Evolutionary conservation across 225 moss, liverwort and hornwort species (phyloP), one percentile per base, ranked within the genome.

Genomic region (Sphagnum tenellum): DNA sequence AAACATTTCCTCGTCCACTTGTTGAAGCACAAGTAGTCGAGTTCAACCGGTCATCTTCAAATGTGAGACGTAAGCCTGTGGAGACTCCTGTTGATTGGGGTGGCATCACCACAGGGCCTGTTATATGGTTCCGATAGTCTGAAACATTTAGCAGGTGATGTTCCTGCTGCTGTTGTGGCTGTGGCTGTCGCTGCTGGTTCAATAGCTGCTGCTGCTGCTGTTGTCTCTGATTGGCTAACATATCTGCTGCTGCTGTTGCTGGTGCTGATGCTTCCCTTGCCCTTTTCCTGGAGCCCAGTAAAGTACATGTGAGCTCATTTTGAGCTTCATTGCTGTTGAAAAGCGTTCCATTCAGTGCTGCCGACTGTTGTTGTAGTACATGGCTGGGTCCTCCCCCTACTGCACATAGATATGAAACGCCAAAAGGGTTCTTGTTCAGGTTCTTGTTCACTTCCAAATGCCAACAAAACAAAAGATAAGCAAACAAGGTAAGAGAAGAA

Each of bases 21-120:
- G 65, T 65, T 12, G 71, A 71, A n/a, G 71, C 65, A 51, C 65
- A 65, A 13, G 57, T 64, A 53, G 71, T 60, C 3, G 71, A 65
- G 50, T 71, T 71, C 12, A 65, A 60, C 13, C 60, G 63, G 48
- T 65, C 71, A 45, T 71, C 65, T 60, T 71, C 65, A 4, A 64
- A 66, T 10, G 55, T 60, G 9, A 71, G 65, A 44, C 52, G 65
- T 4, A 71, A 65, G 10, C 71, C 60, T 52, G 71, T 71, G 49
- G 71, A 71, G 14, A 71, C 71, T 13, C 63, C 70, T 50, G 70
- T 50, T 44, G 57, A n/a, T 47, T 70, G 70, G 46, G 59, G 59
- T 14, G 56, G 57, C 5, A 64, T 46, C 46, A 71, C 65, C 4
- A 60, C 45, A 49, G 11, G 14, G 45, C 29, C 29, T 29, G 65